Base-by-base conservation (phyloP, 1,139 yeast genomes). In the Kodamaea ohmeri region DNA sequence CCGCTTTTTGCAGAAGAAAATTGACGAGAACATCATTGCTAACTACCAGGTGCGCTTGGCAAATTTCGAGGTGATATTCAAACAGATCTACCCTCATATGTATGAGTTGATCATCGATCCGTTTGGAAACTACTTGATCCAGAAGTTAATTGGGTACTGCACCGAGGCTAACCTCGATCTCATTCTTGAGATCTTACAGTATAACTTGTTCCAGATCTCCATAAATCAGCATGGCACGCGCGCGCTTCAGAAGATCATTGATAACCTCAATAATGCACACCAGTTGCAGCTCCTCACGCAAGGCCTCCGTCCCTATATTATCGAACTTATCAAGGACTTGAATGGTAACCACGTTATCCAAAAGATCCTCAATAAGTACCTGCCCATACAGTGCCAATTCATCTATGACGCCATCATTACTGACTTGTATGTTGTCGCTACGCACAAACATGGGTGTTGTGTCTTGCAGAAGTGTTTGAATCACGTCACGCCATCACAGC, bases 221-320 rank as follows among this genome's bases (percentile, higher is more conserved):
- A 68, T 71, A 37, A 71, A 58, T 41, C 63, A 58, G 35, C 76
- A 71, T 43, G 76, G 76, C 6, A 71, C 76, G 1, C 58, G 76
- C 39, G 75, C 76, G 1, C 60, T 71, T 41, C 76, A 71, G 45
- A 69, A 67, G 49, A 46, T 71, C 40, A 69, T 71, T 41, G 76
- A 68, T 43, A 60, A 53, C 46, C 60, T 71, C 47, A 56, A 53
- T 33, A 64, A 56, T 41, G 51, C 59, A 15, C 58, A 62, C 44
- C 76, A 71, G 47, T 59, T 69, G 41, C 51, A 51, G 19, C 55
- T 71, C 36, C 59, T 63, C 38, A 77, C 81, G 14, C 63, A 70
- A 27, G 79, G 94, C 1, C 73, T 89, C 45, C 73, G 78, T 32
- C 65, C 72, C 5, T 70, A 67, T 44, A 62, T 71, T 41, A 69